Conservation (phyloP, 371 early-diverging fungal genomes). For the Apophysomyces variabilis region DNA sequence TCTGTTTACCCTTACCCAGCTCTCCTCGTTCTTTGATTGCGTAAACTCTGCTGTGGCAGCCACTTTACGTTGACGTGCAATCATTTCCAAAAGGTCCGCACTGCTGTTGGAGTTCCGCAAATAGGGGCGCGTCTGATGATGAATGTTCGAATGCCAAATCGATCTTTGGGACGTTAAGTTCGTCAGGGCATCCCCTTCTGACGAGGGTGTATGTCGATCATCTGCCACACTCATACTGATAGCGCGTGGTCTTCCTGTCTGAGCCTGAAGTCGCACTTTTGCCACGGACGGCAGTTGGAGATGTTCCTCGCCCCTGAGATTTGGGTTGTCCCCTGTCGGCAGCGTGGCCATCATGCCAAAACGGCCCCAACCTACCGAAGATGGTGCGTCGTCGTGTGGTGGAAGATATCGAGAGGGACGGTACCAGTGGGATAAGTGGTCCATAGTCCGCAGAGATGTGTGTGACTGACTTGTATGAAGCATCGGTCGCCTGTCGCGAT, state of each 20-base stretch:
- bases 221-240: conserved; percentile 55
- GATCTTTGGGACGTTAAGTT: conserved; percentile 19
- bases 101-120: conserved; percentile 44
- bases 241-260: conserved; percentile 48
- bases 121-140: conserved; percentile 15
- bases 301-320: conserved; percentile 28
- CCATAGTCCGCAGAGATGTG: conserved; percentile 30
- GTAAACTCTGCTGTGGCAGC: conserved; percentile 6
- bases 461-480: conserved; percentile 36
- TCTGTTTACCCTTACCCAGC: conserved; percentile 27
- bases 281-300: conserved; percentile 28
- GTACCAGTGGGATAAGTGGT: conserved; percentile 12
- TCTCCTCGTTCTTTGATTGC: conserved; percentile 19
- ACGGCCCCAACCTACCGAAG: background rate
- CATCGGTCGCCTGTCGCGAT: conserved; percentile 12
- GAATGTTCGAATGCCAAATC: conserved; percentile 24
- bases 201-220: conserved; percentile 12
- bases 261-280: conserved; percentile 24
- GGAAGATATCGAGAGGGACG: conserved; percentile 21
- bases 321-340: conserved; percentile 14
- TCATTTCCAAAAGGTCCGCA: conserved; percentile 46
- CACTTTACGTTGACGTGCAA: conserved; percentile 35
- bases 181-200: background rate
- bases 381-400: conserved; percentile 19
- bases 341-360: conserved; percentile 8